These are phyloP conservation scores for Rhodotorula paludigena DNA, from an alignment of 768 basidiomycete genomes.

Conservation along the genomic window DNA sequence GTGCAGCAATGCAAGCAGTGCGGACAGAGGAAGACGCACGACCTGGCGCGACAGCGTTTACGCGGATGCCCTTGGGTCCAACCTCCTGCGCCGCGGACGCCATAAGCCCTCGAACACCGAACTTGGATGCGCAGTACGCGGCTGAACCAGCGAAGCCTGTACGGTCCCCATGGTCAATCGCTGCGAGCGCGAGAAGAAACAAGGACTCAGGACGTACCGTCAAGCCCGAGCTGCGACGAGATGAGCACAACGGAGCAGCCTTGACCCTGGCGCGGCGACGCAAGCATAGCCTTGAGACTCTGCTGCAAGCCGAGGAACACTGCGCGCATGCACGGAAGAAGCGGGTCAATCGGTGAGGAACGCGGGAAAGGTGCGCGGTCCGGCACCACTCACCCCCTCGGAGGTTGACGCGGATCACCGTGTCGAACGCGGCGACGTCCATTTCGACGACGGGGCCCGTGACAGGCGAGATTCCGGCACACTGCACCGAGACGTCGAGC, in stretches of 20 bases:
- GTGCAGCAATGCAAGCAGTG: neutral
- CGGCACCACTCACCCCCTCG: slow-evolving; percentile 3
- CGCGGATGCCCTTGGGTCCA: neutral
- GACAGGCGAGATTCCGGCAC: slow-evolving; percentile 1
- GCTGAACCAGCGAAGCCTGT: slow-evolving; percentile 5
- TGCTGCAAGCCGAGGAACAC: neutral
- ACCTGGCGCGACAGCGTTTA: slow-evolving; percentile 9
- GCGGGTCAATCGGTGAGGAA: too few relatives aligned
- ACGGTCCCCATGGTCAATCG: fast-evolving
- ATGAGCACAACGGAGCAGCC: slow-evolving; percentile 1
- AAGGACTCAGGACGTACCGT: slow-evolving; percentile 4
- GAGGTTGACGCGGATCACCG: slow-evolving; percentile 4
- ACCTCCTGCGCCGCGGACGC: slow-evolving; percentile 9
- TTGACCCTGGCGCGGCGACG: neutral
- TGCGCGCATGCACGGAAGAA: too few relatives aligned
- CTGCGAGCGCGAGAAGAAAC: neutral
- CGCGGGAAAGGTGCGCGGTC: too few relatives aligned
- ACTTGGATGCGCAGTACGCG: slow-evolving; percentile 4
- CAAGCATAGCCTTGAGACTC: neutral
- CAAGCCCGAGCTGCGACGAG: slow-evolving; percentile 16
- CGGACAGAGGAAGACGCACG: neutral
- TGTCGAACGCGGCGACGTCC: neutral
- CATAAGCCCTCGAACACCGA: slow-evolving; percentile 2
- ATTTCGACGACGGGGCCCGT: neutral
- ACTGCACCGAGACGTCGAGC: slow-evolving; percentile 16